Conservation (phyloP, 2,329 filamentous ascomycete species). For the Thelonectria olida region DNA sequence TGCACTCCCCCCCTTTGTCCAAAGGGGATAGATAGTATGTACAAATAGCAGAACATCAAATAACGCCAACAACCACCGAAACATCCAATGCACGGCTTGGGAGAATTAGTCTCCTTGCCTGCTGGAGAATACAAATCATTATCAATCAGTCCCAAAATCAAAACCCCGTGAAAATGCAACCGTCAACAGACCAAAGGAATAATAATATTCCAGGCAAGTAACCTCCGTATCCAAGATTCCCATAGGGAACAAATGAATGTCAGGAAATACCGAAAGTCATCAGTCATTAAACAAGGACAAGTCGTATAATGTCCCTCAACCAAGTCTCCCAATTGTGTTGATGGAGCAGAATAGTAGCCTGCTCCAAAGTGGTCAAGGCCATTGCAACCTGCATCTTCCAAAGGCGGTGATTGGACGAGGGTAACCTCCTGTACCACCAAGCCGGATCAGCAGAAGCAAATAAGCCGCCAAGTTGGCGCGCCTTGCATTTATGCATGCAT, state of each 20-base stretch:
- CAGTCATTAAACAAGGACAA: constrained; percentile 10
- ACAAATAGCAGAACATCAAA: constrained; percentile 4
- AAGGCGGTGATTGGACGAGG: not conserved
- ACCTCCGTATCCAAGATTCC: constrained; percentile 15
- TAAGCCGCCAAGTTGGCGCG: not conserved
- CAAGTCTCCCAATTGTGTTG: not conserved
- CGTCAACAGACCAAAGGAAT: constrained; percentile 3
- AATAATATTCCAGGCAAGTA: not conserved
- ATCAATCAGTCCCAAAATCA: not conserved
- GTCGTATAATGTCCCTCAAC: not conserved
- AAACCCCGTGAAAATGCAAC: constrained; percentile 10
- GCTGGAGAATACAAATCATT: constrained; percentile 3
- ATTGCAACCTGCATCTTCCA: not conserved
- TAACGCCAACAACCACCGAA: constrained; percentile 7
- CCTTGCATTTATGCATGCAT: constrained; percentile 39
- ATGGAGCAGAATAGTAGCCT: not conserved
- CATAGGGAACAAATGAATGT: not conserved
- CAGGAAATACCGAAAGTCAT: constrained; percentile 8
- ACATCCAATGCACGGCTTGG: not conserved
- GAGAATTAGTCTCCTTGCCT: not conserved
- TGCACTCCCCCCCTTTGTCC: not conserved
- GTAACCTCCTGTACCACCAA: constrained; percentile 6
- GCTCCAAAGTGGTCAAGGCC: not conserved
- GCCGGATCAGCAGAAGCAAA: constrained; percentile 17
- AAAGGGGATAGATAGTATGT: not conserved